phyloP scores from a whole-genome alignment of 2,329 filamentous ascomycete genomes.

The Escovopsis weberi region DNA sequence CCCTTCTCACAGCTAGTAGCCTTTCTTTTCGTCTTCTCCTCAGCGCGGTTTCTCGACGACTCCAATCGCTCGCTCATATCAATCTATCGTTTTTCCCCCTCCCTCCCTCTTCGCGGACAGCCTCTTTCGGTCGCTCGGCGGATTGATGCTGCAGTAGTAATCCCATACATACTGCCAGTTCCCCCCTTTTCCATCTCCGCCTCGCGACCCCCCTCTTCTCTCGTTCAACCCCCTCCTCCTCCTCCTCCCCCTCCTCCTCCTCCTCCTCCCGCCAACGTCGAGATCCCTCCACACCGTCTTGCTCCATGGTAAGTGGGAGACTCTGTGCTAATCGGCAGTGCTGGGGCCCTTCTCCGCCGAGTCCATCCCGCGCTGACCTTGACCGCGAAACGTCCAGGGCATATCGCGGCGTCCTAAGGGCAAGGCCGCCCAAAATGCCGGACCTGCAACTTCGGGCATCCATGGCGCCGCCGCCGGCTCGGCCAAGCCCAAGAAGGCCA shows the following conservation, averaged over 20 bases:
- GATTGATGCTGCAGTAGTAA: neutral
- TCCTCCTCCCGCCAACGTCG: neutral
- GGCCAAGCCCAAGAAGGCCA: slow-evolving; percentile 80
- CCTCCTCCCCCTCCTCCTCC: neutral
- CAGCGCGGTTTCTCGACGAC: too few relatives aligned
- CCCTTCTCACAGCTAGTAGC: too few relatives aligned
- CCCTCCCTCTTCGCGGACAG: too few relatives aligned
- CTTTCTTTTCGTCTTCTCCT: too few relatives aligned
- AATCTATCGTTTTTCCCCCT: too few relatives aligned
- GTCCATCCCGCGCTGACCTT: neutral
- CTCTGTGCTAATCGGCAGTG: slow-evolving; percentile 2
- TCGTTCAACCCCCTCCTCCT: neutral
- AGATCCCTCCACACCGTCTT: slow-evolving; percentile 7
- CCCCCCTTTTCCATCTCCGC: neutral
- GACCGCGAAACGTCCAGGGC: slow-evolving; percentile 14
- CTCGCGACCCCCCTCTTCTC: neutral
- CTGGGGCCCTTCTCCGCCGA: neutral
- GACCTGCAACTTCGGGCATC: slow-evolving; percentile 24
- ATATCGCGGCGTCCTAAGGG: slow-evolving; percentile 28
- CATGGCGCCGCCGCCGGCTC: slow-evolving; percentile 18
- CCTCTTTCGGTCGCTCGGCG: slow-evolving; percentile 11
- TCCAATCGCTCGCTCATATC: too few relatives aligned
- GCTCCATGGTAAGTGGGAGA: slow-evolving; percentile 18
- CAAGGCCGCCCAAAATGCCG: slow-evolving; percentile 22
- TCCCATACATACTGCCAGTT: neutral